phyloP scores from a whole-genome alignment of 179 eudicot genomes.

The Silene vulgaris region DNA sequence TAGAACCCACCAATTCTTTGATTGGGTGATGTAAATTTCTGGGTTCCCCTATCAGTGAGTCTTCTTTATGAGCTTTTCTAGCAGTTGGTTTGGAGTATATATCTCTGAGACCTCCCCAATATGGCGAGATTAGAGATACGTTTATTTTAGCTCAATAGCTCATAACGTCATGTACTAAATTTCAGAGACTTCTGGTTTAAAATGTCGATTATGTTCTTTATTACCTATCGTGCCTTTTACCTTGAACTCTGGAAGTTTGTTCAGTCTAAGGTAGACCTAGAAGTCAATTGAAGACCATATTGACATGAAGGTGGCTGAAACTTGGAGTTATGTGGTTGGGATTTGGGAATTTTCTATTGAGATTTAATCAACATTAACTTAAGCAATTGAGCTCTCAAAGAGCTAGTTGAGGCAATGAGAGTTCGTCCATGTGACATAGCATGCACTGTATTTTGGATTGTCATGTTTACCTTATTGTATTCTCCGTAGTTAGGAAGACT shows the following conservation, averaged over 20 bases:
- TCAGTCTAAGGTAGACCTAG: neutral
- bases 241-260: neutral
- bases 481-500: neutral
- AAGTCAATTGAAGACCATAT: neutral
- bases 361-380: neutral
- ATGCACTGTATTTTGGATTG: neutral
- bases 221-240: neutral
- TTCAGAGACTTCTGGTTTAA: neutral
- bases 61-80: neutral
- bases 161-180: too few species aligned
- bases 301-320: neutral
- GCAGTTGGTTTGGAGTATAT: neutral
- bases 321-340: neutral
- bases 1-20: neutral
- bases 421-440: neutral
- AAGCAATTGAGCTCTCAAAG: neutral
- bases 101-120: neutral
- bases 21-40: neutral
- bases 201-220: neutral
- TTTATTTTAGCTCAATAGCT: too few species aligned
- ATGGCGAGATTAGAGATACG: neutral
- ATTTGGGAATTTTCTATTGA: neutral
- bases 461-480: neutral
- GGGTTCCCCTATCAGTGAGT: neutral
- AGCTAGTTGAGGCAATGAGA: neutral